These are phyloP conservation scores for Amanita molliuscula DNA, from an alignment of 768 basidiomycete species.

Conservation along the genomic window DNA sequence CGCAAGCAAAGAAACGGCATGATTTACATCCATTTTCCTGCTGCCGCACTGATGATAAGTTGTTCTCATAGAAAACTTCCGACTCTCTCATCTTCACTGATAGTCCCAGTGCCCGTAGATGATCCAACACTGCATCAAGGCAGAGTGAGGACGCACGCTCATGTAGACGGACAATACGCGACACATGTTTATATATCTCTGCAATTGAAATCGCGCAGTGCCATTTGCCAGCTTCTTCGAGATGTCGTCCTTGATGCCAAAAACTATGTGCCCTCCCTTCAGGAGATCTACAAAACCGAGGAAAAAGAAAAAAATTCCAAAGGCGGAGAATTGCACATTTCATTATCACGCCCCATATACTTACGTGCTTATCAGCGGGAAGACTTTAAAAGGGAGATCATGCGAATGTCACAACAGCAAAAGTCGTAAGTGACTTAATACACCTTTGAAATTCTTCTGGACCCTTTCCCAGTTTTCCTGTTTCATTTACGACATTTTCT, in stretches of 20 bases:
- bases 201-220: slow-evolving; percentile 27
- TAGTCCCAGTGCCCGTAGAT: slow-evolving; percentile 44
- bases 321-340: slow-evolving; percentile 61
- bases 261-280: slow-evolving; percentile 33
- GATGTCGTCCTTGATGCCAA: slow-evolving; percentile 35
- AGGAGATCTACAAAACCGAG: slow-evolving; percentile 26
- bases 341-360: slow-evolving; percentile 74
- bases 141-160: slow-evolving; percentile 60
- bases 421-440: slow-evolving; percentile 29
- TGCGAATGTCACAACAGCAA: slow-evolving; percentile 33
- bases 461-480: slow-evolving; percentile 41
- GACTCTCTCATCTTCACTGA: slow-evolving; percentile 38
- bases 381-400: slow-evolving; percentile 56
- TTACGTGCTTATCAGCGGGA: slow-evolving; percentile 73
- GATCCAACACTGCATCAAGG: slow-evolving; percentile 81
- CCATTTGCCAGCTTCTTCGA: slow-evolving; percentile 35
- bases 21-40: not conserved
- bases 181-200: slow-evolving; percentile 71
- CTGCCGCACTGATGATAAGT: not conserved
- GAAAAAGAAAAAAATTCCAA: slow-evolving; percentile 9
- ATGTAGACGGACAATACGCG: slow-evolving; percentile 81
- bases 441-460: not conserved
- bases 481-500: slow-evolving; percentile 65
- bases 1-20: slow-evolving; percentile 32
- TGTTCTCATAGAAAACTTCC: slow-evolving; percentile 47